Percentiles rank a stretch among this genome's conserved stretches.
Conservation (phyloP, 768 basidiomycete species). For the Flagelloscypha sp. region DNA sequence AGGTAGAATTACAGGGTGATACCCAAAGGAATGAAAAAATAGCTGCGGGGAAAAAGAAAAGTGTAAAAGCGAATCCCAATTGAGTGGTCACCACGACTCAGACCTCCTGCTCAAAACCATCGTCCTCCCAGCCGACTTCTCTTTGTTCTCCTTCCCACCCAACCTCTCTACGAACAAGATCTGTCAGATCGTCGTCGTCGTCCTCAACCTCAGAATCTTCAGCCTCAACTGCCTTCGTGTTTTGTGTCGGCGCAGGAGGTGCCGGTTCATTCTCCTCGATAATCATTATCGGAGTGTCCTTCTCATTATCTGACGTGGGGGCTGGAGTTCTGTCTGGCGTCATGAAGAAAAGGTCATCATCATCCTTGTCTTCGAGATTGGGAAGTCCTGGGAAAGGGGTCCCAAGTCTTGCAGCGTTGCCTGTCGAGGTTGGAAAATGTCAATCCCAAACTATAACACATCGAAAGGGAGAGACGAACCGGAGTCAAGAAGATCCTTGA, state of each 20-base stretch:
- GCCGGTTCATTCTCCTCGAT: constrained; percentile 34
- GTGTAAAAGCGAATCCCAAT: neutral
- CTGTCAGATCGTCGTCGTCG: constrained; percentile 44
- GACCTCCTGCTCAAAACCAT: constrained; percentile 72
- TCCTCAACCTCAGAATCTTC: constrained; percentile 36
- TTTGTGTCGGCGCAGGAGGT: constrained; percentile 15
- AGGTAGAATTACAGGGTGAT: neutral
- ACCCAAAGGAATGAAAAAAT: neutral
- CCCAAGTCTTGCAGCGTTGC: constrained; percentile 1
- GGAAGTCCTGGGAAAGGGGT: constrained; percentile 12
- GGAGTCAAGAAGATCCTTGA: constrained; percentile 69
- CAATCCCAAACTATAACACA: neutral
- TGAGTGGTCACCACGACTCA: too few relatives aligned
- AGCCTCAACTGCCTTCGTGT: constrained; percentile 22
- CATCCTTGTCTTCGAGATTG: constrained; percentile 37
- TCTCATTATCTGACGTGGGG: constrained; percentile 24
- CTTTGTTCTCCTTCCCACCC: constrained; percentile 32
- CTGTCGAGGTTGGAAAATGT: neutral
- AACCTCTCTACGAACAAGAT: constrained; percentile 39
- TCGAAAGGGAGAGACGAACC: constrained; percentile 21
- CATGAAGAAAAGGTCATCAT: constrained; percentile 32
- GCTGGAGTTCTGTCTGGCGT: constrained; percentile 34
- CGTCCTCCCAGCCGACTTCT: constrained; percentile 30
- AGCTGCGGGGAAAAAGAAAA: neutral
- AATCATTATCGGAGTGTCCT: constrained; percentile 20